phyloP scores from a whole-genome alignment of 192 early-diverging fungal genomes.

The Backusella morwellensis region DNA sequence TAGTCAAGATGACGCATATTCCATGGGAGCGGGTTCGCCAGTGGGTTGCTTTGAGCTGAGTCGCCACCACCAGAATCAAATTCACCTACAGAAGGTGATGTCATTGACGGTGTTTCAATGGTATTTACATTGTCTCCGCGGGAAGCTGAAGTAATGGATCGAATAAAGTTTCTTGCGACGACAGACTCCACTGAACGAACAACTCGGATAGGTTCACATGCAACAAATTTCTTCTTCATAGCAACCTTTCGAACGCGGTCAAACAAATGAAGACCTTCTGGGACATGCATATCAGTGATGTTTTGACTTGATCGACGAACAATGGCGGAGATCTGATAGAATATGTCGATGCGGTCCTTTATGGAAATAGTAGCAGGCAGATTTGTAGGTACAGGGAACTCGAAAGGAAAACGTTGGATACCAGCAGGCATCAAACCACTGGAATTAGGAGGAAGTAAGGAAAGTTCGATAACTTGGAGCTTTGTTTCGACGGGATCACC shows the following conservation, averaged over 20 bases:
- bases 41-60: background rate
- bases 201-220: background rate
- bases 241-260: background rate
- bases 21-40: background rate
- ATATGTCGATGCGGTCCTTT: slow-evolving; percentile 17
- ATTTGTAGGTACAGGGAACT: slow-evolving; percentile 27
- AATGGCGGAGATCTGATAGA: slow-evolving; percentile 24
- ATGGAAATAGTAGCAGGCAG: slow-evolving; percentile 22
- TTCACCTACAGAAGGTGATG: background rate
- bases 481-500: slow-evolving; percentile 14
- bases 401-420: slow-evolving; percentile 28
- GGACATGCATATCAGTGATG: background rate
- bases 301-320: slow-evolving; percentile 2
- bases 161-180: background rate
- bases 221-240: slow-evolving; percentile 10
- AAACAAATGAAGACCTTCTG: background rate
- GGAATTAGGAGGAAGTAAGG: slow-evolving; percentile 21
- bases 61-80: background rate
- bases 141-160: background rate
- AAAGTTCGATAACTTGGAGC: slow-evolving; percentile 27
- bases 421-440: slow-evolving; percentile 20
- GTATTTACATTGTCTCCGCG: background rate
- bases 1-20: background rate
- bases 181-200: slow-evolving; percentile 18
- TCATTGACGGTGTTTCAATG: background rate